Evolutionary conservation across 192 early-diverging fungal species (phyloP).

Genomic region (Coemansia sp.): DNA sequence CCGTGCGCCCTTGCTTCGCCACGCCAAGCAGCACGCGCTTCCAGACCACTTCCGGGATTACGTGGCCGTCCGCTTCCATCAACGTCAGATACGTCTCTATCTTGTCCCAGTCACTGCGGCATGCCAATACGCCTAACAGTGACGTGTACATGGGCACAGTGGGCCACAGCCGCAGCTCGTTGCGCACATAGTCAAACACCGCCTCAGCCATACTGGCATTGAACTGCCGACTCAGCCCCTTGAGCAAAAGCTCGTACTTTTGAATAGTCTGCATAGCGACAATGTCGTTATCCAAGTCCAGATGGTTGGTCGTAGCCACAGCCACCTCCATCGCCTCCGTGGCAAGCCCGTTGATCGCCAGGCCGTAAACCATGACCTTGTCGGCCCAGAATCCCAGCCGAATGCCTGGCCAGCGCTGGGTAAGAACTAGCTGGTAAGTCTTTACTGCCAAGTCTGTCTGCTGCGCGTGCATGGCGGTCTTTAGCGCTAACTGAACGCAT

Average conservation of each 20-base stretch:
- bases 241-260: conserved; percentile 47
- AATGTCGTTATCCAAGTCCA: neutral
- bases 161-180: conserved; percentile 37
- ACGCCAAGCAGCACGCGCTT: conserved; percentile 42
- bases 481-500: conserved; percentile 44
- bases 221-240: conserved; percentile 34
- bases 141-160: conserved; percentile 44
- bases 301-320: conserved; percentile 23
- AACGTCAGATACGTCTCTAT: conserved; percentile 26
- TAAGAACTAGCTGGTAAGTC: conserved; percentile 36
- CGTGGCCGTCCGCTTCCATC: conserved; percentile 39
- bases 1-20: conserved; percentile 30
- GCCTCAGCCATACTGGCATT: conserved; percentile 24
- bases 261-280: conserved; percentile 41
- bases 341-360: conserved; percentile 38
- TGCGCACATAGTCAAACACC: conserved; percentile 39
- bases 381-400: conserved; percentile 45
- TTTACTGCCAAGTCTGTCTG: conserved; percentile 26
- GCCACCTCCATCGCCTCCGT: conserved; percentile 42
- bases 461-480: conserved; percentile 31
- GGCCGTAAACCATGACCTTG: conserved; percentile 50
- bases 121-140: conserved; percentile 37
- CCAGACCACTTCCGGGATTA: conserved; percentile 29
- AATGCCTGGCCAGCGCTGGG: conserved; percentile 25
- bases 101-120: conserved; percentile 18